Evolutionary conservation across 257 asterid species (phyloP), one percentile per base, ranked within the genome.

Genomic region (Echium plantagineum): DNA sequence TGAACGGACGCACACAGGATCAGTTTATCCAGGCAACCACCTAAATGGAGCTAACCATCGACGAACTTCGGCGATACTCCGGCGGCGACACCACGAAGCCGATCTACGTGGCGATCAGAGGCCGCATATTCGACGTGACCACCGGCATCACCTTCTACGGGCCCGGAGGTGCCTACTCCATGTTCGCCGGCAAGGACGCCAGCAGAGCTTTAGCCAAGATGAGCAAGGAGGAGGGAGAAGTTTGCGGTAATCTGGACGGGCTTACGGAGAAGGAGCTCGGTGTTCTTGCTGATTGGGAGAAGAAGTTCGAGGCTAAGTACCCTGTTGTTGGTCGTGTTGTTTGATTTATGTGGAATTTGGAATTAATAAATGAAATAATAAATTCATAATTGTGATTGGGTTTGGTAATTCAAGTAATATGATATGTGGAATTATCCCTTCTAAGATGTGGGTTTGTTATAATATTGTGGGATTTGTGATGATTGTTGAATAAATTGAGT

Each of bases 131-230:
- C 38, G 96, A 91, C 65, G 95, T 91, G 57, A 70, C 93, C 65
- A 9, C 90, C 64, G 96, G 94, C 55, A 85, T 69, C 69, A 78
- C 94, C 66, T 91, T 91, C 78, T 91, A 91, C 75, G 96, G 95
- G 30, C 95, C 96, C 30, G 95, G 95, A 55, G 95, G 94, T 62
- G 57, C 75, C 35, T 88, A 91, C 89, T 57, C 62, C 77, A 63
- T 91, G 74, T 91, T 91, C 80, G 70, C 98, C 71, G 98, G 98
- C 59, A 91, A 91, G 79, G 98, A 91, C 53, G 95, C 96, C 63
- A 88, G 83, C 84, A 86, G 98, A 65, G 98, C 96, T 20, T 86
- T 91, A 32, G 97, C 94, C 60, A 88, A 91, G 86, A 91, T 88
- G 98, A 91, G 95, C 75, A 88, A 85, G 84, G 78, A 78, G 17